Evolutionary conservation across 1,284 basidiomycete species (phyloP).

Genomic region (Microbotryum scabiosae): DNA sequence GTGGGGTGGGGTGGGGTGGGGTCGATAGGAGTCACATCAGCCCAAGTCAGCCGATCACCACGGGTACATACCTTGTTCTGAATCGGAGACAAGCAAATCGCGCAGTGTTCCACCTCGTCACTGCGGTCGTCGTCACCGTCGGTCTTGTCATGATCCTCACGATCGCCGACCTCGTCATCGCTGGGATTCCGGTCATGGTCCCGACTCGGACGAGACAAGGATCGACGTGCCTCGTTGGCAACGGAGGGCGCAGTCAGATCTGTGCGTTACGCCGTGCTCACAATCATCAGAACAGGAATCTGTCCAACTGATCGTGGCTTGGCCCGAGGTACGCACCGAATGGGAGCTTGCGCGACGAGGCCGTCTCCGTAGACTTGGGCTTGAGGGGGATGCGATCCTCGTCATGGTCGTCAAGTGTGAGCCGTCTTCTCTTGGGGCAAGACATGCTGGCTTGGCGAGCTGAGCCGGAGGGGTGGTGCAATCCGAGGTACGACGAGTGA

Average conservation of each 20-base stretch:
- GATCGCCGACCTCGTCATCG: not conserved
- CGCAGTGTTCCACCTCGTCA: constrained; percentile 33
- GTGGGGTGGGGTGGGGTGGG: too few species aligned
- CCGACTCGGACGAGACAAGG: too few species aligned
- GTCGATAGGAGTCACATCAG: not conserved
- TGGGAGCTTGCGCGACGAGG: not conserved
- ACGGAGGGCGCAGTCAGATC: not conserved
- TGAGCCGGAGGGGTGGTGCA: too few species aligned
- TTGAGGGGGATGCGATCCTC: not conserved
- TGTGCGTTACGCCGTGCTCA: too few species aligned
- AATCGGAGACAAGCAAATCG: constrained; percentile 37
- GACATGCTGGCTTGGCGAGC: not conserved
- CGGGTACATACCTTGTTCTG: constrained; percentile 27
- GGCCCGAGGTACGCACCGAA: not conserved
- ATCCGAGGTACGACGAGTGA: too few species aligned
- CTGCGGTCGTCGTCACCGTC: constrained; percentile 11
- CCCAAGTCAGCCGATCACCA: too few species aligned
- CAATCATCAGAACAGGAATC: too few species aligned
- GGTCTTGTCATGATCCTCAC: not conserved
- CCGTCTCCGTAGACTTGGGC: too few species aligned
- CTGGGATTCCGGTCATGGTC: not conserved
- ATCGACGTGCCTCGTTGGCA: too few species aligned
- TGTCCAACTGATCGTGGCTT: too few species aligned
- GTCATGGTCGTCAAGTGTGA: not conserved
- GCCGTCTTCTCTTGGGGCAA: not conserved